phyloP scores from a whole-genome alignment of 345 rosid species.

The Cardamine occulta region DNA sequence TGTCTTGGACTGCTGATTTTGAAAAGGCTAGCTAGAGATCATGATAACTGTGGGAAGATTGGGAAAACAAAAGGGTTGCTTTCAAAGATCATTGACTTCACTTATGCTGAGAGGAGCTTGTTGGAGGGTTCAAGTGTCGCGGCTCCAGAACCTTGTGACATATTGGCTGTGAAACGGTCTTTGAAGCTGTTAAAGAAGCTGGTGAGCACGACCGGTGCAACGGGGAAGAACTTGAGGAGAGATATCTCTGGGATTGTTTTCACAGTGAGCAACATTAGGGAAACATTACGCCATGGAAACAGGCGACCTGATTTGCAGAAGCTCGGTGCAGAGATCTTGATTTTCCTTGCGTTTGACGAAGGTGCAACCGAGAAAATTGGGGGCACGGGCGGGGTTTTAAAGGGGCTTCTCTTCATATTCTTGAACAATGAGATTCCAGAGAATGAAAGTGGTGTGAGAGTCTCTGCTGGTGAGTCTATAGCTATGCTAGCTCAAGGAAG shows the following conservation, averaged over 20 bases:
- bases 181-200: conserved; percentile 81
- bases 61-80: conserved; percentile 85
- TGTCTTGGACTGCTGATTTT: conserved; percentile 75
- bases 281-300: conserved; percentile 65
- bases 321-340: conserved; percentile 71
- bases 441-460: conserved; percentile 51
- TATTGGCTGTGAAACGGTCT: conserved; percentile 71
- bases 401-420: conserved; percentile 73
- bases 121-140: conserved; percentile 48
- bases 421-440: conserved; percentile 52
- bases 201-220: conserved; percentile 69
- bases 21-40: conserved; percentile 82
- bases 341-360: conserved; percentile 71
- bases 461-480: conserved; percentile 82
- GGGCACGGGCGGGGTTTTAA: conserved; percentile 80
- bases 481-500: conserved; percentile 90
- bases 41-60: conserved; percentile 87
- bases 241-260: conserved; percentile 82
- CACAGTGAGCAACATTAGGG: conserved; percentile 81
- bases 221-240: conserved; percentile 71
- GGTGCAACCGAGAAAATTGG: conserved; percentile 84
- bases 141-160: conserved; percentile 44
- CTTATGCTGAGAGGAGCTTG: conserved; percentile 60
- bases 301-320: conserved; percentile 63
- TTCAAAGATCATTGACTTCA: conserved; percentile 84